phyloP scores from a whole-genome alignment of 1,139 yeast species.

The Arxiozyma slooffiae region DNA sequence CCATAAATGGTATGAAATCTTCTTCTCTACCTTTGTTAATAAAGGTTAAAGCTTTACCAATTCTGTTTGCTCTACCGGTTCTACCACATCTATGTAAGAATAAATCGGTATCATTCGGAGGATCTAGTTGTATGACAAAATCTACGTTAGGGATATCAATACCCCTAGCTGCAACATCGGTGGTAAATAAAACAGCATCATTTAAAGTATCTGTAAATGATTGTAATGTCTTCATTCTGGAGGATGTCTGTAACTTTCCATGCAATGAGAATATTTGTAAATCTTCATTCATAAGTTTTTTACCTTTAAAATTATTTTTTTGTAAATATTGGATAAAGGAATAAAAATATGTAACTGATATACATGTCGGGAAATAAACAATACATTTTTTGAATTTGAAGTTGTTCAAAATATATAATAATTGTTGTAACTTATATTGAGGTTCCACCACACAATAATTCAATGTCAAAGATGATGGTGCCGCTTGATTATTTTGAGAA shows the following conservation, averaged over 20 bases:
- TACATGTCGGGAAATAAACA: conserved; percentile 87
- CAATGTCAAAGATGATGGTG: conserved; percentile 59
- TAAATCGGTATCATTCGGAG: conserved; percentile 97
- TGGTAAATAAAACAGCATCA: conserved; percentile 61
- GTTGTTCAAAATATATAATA: conserved; percentile 46
- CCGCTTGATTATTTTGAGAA: conserved; percentile 31
- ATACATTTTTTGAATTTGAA: conserved; percentile 63
- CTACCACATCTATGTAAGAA: conserved; percentile 76
- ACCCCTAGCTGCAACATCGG: conserved; percentile 90
- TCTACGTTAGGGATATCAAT: conserved; percentile 95
- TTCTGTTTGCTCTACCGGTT: conserved; percentile 90
- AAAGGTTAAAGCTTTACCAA: conserved; percentile 70
- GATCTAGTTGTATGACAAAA: conserved; percentile 85
- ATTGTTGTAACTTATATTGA: conserved; percentile 46
- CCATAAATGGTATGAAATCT: conserved; percentile 72
- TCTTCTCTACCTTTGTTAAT: conserved; percentile 67
- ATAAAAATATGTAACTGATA: conserved; percentile 68
- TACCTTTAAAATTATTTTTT: conserved; percentile 7
- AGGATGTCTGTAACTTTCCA: conserved; percentile 70
- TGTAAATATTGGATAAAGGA: conserved; percentile 38
- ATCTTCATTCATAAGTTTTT: conserved; percentile 14
- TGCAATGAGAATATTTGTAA: conserved; percentile 59
- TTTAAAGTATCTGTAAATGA: conserved; percentile 41
- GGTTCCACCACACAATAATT: conserved; percentile 56
- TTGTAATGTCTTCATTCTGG: conserved; percentile 62